Base-by-base conservation (phyloP, 192 early-diverging fungal species). In the Coemansia sp. region DNA sequence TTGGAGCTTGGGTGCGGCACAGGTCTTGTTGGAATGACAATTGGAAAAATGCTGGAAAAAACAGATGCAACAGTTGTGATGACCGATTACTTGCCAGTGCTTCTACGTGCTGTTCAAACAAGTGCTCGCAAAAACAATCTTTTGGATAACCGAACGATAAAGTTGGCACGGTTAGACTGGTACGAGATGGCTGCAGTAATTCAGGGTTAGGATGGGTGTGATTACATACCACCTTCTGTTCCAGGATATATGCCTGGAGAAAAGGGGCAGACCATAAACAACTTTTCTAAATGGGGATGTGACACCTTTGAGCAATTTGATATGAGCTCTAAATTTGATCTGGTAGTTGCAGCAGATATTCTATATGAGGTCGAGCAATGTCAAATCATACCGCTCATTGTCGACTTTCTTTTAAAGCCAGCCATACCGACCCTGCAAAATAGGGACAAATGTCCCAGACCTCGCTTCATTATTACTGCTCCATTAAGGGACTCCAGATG, bases 291-390 rank as follows among this genome's bases (percentile, higher is more conserved):
- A 11, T 8, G 19, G 12, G 37, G 3, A 3, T 18, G n/a, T 21
- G 22, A 7, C 33, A 9, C 0, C 25, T 17, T 34, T 44, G 30
- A 34, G 13, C 42, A 33, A 2, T 13, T 30, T 7, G 30, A 44
- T 15, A 51, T 50, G 40, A 49, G 55, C 5, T 40, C 48, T 1
- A 37, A 21, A 17, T 67, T 61, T 41, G 53, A 55, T 39, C 39
- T 61, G 27, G 55, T 67, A 10, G 49, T 67, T 44, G 66, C 66
- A 9, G 59, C 66, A 9, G 66, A 67, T 18, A 45, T 67, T n/a
- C 42, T 61, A 11, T 67, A 67, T n/a, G 66, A 67, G 53, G 10
- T 61, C 24, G 59, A 67, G 48, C 66, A 67, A 10, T 59, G 57
- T 19, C 17, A 30, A 9, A 59, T 61, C 0, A 61, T 67, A 30